A percentile compares a stretch with the other conserved stretches of the same genome.
Evolutionary conservation across 805 yeast species (phyloP).

Genomic region (Yamadazyma endophytica): DNA sequence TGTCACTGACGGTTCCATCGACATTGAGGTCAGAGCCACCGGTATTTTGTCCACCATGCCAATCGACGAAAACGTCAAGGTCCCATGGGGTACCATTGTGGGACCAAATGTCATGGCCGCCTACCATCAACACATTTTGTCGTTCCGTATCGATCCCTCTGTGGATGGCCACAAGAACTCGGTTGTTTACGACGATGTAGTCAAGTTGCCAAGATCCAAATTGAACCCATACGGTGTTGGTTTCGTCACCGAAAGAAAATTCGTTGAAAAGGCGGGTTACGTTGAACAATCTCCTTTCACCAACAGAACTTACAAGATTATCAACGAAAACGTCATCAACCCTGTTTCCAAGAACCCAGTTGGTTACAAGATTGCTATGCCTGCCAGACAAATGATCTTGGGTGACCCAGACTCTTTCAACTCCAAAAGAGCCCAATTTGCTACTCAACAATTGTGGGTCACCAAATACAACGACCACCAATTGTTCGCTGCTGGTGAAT

Average conservation of each 20-base stretch:
- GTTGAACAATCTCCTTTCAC: slow-evolving; percentile 74
- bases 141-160: slow-evolving; percentile 79
- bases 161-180: slow-evolving; percentile 77
- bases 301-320: slow-evolving; percentile 68
- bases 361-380: slow-evolving; percentile 70
- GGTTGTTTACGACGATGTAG: slow-evolving; percentile 65
- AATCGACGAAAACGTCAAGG: slow-evolving; percentile 61
- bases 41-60: slow-evolving; percentile 86
- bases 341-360: slow-evolving; percentile 68
- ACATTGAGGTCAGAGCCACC: slow-evolving; percentile 78
- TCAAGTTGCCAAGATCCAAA: slow-evolving; percentile 51
- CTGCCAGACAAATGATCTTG: slow-evolving; percentile 72
- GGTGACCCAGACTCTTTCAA: slow-evolving; percentile 63
- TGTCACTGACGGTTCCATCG: slow-evolving; percentile 74
- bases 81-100: slow-evolving; percentile 71
- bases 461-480: slow-evolving; percentile 72
- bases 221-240: slow-evolving; percentile 70
- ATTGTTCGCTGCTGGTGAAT: slow-evolving; percentile 78
- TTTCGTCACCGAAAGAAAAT: slow-evolving; percentile 57
- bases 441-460: slow-evolving; percentile 79
- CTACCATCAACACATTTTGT: slow-evolving; percentile 76
- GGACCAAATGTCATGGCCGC: slow-evolving; percentile 83
- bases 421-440: slow-evolving; percentile 66
- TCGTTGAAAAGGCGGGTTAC: slow-evolving; percentile 65
- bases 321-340: slow-evolving; percentile 69